These are phyloP conservation scores for Aspergillus proliferans DNA, from an alignment of 2,329 filamentous ascomycete species.

Conservation along the genomic window DNA sequence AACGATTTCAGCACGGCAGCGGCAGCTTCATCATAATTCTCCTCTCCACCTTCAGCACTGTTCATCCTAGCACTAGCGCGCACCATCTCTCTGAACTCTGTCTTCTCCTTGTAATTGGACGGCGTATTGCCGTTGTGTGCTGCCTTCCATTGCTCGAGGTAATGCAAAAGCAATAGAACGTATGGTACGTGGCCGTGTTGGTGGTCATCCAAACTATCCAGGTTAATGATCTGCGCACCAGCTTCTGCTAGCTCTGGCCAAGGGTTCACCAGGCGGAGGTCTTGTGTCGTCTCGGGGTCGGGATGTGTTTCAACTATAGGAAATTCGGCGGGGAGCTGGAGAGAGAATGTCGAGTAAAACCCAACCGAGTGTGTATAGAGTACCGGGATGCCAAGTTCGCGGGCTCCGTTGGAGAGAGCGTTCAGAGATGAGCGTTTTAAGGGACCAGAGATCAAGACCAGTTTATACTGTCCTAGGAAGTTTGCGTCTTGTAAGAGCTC, in stretches of 20 bases:
- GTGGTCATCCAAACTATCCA: slow-evolving; percentile 66
- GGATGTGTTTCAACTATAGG: slow-evolving; percentile 95
- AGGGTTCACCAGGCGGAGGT: slow-evolving; percentile 74
- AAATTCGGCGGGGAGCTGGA: slow-evolving; percentile 70
- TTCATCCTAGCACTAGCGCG: slow-evolving; percentile 60
- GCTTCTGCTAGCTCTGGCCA: slow-evolving; percentile 77
- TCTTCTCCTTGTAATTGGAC: slow-evolving; percentile 75
- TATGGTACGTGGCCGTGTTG: slow-evolving; percentile 91
- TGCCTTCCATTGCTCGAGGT: slow-evolving; percentile 72
- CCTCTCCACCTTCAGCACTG: slow-evolving; percentile 80
- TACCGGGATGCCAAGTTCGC: slow-evolving; percentile 60
- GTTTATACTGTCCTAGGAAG: slow-evolving; percentile 46
- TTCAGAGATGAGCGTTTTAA: slow-evolving; percentile 48
- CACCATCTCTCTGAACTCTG: slow-evolving; percentile 68
- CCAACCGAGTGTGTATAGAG: slow-evolving; percentile 83
- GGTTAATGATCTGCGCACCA: slow-evolving; percentile 56
- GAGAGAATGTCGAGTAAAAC: slow-evolving; percentile 85
- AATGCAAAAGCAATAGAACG: slow-evolving; percentile 73
- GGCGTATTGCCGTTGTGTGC: slow-evolving; percentile 63
- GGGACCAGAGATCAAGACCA: slow-evolving; percentile 58
- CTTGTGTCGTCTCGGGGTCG: slow-evolving; percentile 74
- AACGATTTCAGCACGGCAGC: slow-evolving; percentile 85
- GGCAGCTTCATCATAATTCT: slow-evolving; percentile 93
- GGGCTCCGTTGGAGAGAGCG: slow-evolving; percentile 46
- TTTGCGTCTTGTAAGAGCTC: slow-evolving; percentile 34